Evolutionary conservation across 768 basidiomycete genomes (phyloP).

Genomic region (Pisolithus sp.): DNA sequence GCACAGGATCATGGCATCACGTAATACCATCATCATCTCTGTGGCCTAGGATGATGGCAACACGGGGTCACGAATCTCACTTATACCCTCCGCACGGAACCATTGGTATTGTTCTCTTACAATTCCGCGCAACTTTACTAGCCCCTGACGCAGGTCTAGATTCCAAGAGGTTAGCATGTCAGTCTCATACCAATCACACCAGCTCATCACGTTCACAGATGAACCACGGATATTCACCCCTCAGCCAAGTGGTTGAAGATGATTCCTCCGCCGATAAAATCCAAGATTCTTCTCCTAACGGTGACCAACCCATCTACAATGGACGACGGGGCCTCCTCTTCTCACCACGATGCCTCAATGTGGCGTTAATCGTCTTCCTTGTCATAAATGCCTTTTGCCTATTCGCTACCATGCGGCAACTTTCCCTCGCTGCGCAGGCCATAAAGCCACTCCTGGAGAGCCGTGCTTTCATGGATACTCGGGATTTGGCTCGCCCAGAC

Average conservation of each 20-base stretch:
- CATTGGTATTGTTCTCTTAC: too few relatives aligned
- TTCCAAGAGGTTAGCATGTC: background rate
- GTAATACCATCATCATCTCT: too few relatives aligned
- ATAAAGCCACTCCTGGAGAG: constrained; percentile 12
- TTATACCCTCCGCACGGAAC: too few relatives aligned
- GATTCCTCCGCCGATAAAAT: constrained; percentile 10
- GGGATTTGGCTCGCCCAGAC: constrained; percentile 24
- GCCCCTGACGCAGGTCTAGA: background rate
- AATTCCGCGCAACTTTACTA: too few relatives aligned
- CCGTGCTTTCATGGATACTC: constrained; percentile 15
- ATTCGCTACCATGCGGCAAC: constrained; percentile 10
- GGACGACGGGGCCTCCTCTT: background rate
- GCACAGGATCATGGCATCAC: too few relatives aligned
- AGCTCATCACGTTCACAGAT: constrained; percentile 12
- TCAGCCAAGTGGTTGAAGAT: constrained; percentile 7
- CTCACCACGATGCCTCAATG: constrained; percentile 7
- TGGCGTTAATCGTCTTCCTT: constrained; percentile 16
- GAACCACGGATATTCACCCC: constrained; percentile 7
- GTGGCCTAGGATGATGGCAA: too few relatives aligned
- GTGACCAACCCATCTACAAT: constrained; percentile 1
- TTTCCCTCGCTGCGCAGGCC: constrained; percentile 11
- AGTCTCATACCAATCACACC: background rate
- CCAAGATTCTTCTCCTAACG: background rate
- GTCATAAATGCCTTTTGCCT: constrained; percentile 20
- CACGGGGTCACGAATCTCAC: too few relatives aligned